Conservation (phyloP, 768 basidiomycete species). For the Agrocybe pediades region DNA sequence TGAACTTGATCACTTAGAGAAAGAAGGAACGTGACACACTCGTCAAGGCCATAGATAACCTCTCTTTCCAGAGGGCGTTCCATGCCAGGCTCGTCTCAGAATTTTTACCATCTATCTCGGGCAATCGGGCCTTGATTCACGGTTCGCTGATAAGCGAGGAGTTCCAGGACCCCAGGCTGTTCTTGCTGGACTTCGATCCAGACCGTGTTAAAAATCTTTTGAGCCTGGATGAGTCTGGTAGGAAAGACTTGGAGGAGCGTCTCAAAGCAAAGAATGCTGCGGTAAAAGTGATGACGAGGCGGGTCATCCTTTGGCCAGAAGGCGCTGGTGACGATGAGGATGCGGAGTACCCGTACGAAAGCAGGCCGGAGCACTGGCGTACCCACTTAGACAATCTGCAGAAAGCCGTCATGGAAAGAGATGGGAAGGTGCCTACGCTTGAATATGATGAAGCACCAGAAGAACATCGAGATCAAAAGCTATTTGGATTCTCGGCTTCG, state of each 20-base stretch:
- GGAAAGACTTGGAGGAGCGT: constrained; percentile 6
- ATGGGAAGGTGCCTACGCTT: neutral
- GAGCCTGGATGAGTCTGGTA: constrained; percentile 6
- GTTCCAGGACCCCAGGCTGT: constrained; percentile 6
- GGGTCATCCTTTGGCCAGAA: constrained; percentile 28
- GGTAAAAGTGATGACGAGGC: constrained; percentile 14
- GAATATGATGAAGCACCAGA: constrained; percentile 11
- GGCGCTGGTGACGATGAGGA: constrained; percentile 29
- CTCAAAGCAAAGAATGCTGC: constrained; percentile 3
- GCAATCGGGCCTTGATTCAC: constrained; percentile 8
- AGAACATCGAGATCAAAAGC: neutral
- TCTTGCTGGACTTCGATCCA: constrained; percentile 12
- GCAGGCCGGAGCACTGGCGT: neutral
- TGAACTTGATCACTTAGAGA: neutral
- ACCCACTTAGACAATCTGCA: neutral
- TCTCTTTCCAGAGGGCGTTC: neutral
- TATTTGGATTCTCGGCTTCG: neutral
- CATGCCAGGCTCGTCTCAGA: neutral
- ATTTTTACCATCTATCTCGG: constrained; percentile 9
- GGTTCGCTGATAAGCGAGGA: neutral
- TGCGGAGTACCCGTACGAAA: constrained; percentile 7
- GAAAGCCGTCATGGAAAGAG: neutral
- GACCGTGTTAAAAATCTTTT: constrained; percentile 9
- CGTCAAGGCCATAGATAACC: neutral
- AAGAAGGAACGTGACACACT: neutral